A percentile compares a stretch with the other conserved stretches of the same genome.
Evolutionary conservation across 2,329 filamentous ascomycete species (phyloP).

Genomic region (Trichoderma koningii): DNA sequence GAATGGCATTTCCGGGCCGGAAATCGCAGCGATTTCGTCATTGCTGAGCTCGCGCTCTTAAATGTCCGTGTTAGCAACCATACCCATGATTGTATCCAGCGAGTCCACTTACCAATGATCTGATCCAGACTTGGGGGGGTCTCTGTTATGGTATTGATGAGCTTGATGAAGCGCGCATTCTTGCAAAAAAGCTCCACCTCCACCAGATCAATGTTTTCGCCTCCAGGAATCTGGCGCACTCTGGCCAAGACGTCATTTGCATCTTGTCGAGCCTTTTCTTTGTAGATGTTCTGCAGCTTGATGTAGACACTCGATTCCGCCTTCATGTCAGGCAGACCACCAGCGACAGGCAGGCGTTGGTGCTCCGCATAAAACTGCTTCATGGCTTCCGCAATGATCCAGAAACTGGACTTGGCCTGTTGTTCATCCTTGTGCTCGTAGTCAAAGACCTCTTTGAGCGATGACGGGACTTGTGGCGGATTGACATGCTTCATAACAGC

Average conservation of each 20-base stretch:
- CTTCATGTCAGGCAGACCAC: slow-evolving; percentile 95
- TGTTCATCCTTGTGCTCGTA: slow-evolving; percentile 48
- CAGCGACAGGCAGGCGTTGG: slow-evolving; percentile 76
- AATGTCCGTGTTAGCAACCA: slow-evolving; percentile 21
- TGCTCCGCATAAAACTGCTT: slow-evolving; percentile 75
- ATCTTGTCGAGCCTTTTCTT: slow-evolving; percentile 79
- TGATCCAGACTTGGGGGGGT: slow-evolving; percentile 53
- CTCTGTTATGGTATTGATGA: slow-evolving; percentile 63
- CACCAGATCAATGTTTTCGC: slow-evolving; percentile 60
- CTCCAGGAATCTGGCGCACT: slow-evolving; percentile 57
- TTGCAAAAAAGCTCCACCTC: slow-evolving; percentile 94
- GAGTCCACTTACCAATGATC: slow-evolving; percentile 50
- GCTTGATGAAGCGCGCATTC: slow-evolving; percentile 88
- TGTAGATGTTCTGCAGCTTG: slow-evolving; percentile 89
- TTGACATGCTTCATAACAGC: slow-evolving; percentile 88
- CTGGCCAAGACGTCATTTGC: slow-evolving; percentile 69
- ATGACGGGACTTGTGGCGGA: slow-evolving; percentile 64
- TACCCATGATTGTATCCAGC: slow-evolving; percentile 35
- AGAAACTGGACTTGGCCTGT: slow-evolving; percentile 64
- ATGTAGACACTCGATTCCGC: slow-evolving; percentile 89
- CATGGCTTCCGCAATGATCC: slow-evolving; percentile 83
- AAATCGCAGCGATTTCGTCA: slow-evolving; percentile 54
- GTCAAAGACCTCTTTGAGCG: slow-evolving; percentile 76
- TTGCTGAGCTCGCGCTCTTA: slow-evolving; percentile 58
- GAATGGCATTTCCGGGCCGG: slow-evolving; percentile 50